Evolutionary conservation across 129 eudicot genomes (phyloP).

Genomic region (Calendula officinalis): DNA sequence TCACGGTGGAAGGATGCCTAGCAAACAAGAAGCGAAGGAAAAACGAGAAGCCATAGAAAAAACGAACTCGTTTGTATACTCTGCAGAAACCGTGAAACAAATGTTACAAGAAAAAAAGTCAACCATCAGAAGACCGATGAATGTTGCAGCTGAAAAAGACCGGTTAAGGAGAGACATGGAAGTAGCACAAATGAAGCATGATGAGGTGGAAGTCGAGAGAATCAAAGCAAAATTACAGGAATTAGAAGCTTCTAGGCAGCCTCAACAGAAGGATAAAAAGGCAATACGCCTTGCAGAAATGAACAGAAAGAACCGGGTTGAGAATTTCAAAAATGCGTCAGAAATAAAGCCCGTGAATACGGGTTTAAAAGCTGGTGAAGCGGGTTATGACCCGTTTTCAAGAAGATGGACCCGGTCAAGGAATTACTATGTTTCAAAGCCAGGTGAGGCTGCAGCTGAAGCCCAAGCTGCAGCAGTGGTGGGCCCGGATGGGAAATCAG

Average conservation of each 20-base stretch:
- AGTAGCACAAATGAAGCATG: conserved; percentile 62
- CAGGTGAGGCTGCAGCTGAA: conserved; percentile 44
- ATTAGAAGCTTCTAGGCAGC: conserved; percentile 61
- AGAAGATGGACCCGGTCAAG: conserved; percentile 96
- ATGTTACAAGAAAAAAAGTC: conserved; percentile 93
- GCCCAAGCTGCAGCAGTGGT: conserved; percentile 27
- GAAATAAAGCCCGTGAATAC: conserved; percentile 51
- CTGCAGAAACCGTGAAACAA: conserved; percentile 91
- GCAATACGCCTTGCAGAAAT: conserved; percentile 82
- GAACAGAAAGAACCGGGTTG: conserved; percentile 87
- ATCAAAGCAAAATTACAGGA: conserved; percentile 71
- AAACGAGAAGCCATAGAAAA: conserved; percentile 80
- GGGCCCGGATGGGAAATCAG: conserved; percentile 38
- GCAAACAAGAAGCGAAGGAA: conserved; percentile 73
- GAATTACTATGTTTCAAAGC: conserved; percentile 68
- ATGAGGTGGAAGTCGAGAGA: conserved; percentile 66
- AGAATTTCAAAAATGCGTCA: conserved; percentile 86
- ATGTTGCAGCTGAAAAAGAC: conserved; percentile 93
- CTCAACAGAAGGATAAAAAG: conserved; percentile 59
- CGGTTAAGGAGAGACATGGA: conserved; percentile 71
- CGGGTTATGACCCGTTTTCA: conserved; percentile 98
- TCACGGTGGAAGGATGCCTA: conserved; percentile 79
- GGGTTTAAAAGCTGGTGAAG: conserved; percentile 81
- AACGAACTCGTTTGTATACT: conserved; percentile 71
- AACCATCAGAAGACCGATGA: conserved; percentile 73